A percentile compares a stretch with the other conserved stretches of the same genome.
phyloP scores from a whole-genome alignment of 257 asterid species.

The Solanum bukasovii region DNA sequence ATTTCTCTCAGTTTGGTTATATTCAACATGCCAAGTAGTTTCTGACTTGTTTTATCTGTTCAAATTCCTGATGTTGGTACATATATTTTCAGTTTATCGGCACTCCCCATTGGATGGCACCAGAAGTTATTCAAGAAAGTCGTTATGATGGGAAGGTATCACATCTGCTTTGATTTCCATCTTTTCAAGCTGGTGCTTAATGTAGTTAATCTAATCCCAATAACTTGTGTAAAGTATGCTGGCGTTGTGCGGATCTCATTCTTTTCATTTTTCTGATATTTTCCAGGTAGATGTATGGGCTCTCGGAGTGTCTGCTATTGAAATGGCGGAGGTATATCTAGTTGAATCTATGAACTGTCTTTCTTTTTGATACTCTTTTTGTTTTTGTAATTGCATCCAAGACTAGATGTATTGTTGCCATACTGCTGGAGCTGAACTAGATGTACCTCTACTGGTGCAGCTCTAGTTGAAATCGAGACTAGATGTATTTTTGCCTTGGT shows the following conservation, averaged over 20 bases:
- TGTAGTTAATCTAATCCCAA: neutral
- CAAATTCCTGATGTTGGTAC: slow-evolving; percentile 5
- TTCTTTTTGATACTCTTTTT: neutral
- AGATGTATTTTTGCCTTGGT: neutral
- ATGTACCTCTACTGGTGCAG: neutral
- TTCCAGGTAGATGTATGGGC: slow-evolving; percentile 99
- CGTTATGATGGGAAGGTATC: slow-evolving; percentile 96
- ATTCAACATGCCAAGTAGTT: neutral
- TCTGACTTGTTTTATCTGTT: neutral
- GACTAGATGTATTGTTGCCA: neutral
- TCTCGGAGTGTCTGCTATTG: slow-evolving; percentile 98
- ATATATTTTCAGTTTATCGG: slow-evolving; percentile 73
- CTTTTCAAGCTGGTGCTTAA: neutral
- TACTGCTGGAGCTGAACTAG: neutral
- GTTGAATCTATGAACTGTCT: neutral
- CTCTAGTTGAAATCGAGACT: neutral
- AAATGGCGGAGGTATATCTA: slow-evolving; percentile 93
- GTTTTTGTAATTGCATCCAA: neutral
- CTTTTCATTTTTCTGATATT: slow-evolving; percentile 1
- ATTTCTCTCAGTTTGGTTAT: neutral
- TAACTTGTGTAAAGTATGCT: neutral
- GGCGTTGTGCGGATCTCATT: neutral
- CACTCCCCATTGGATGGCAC: slow-evolving; percentile 99
- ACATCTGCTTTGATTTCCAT: neutral
- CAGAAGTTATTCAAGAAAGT: slow-evolving; percentile 99